Conservation (phyloP, 805 yeast genomes). For the Teunomyces lycoperdinae region DNA sequence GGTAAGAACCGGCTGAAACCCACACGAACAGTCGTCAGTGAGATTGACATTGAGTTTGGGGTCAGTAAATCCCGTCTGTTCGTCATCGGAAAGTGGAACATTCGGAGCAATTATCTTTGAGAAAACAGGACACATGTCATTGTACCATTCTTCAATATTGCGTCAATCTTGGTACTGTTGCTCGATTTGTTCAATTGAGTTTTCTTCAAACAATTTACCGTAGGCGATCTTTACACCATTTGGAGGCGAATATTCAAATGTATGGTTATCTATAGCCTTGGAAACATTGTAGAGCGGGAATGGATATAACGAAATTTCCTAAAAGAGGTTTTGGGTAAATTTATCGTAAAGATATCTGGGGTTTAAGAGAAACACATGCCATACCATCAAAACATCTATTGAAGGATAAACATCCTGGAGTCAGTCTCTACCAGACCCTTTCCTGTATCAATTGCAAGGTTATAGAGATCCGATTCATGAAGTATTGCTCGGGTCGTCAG, state of each 20-base stretch:
- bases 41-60: conserved; percentile 6
- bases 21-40: conserved; percentile 11
- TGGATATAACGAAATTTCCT: conserved; percentile 13
- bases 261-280: conserved; percentile 9
- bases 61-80: conserved; percentile 14
- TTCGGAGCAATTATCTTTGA: conserved; percentile 6
- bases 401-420: conserved; percentile 14
- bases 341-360: conserved; percentile 15
- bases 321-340: conserved; percentile 13
- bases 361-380: conserved; percentile 22
- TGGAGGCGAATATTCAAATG: conserved; percentile 7
- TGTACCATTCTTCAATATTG: background rate
- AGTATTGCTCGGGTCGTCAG: background rate
- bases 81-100: conserved; percentile 9
- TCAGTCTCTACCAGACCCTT: background rate
- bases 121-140: conserved; percentile 15
- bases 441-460: background rate
- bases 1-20: conserved; percentile 9
- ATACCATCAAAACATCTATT: conserved; percentile 21
- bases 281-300: conserved; percentile 16
- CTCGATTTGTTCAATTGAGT: too few species aligned
- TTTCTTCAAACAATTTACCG: background rate
- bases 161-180: too few species aligned
- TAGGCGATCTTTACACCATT: background rate
- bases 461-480: background rate